Evolutionary conservation across 768 basidiomycete species (phyloP).

Genomic region (Hericium alpestre): DNA sequence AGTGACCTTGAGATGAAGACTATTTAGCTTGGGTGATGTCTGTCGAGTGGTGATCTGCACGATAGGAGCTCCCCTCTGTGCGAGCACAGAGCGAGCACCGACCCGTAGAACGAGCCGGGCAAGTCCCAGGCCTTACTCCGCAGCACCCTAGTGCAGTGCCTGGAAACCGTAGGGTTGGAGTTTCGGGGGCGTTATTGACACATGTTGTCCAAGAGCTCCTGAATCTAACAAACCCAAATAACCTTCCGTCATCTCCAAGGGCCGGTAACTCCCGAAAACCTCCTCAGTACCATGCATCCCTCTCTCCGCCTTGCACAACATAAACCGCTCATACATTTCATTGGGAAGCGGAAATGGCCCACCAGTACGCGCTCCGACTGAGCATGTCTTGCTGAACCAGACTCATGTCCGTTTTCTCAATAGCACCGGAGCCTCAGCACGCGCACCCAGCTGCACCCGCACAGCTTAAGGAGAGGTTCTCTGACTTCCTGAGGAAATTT

Average conservation of each 20-base stretch:
- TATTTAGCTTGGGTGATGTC: no score
- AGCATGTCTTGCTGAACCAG: neutral
- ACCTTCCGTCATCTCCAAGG: neutral
- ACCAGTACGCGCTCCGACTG: neutral
- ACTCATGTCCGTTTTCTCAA: neutral
- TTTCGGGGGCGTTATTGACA: no score
- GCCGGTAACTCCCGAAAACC: neutral
- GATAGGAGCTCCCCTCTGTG: no score
- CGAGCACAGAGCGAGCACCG: no score
- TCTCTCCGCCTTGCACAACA: neutral
- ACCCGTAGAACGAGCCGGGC: no score
- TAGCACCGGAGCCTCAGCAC: constrained; percentile 31
- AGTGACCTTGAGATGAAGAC: no score
- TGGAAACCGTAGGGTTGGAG: neutral
- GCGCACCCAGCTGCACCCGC: constrained; percentile 62
- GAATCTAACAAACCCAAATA: neutral
- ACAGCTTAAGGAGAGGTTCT: constrained; percentile 43
- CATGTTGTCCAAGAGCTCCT: neutral
- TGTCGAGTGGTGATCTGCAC: no score
- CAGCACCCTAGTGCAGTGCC: neutral
- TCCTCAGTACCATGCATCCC: neutral
- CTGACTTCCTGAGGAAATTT: constrained; percentile 30
- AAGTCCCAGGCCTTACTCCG: no score
- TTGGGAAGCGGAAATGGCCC: neutral
- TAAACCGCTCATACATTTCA: neutral